Percentiles rank a stretch among this genome's conserved stretches.
These are phyloP conservation scores for Bullera alba DNA, from an alignment of 768 basidiomycete species.

Conservation along the genomic window DNA sequence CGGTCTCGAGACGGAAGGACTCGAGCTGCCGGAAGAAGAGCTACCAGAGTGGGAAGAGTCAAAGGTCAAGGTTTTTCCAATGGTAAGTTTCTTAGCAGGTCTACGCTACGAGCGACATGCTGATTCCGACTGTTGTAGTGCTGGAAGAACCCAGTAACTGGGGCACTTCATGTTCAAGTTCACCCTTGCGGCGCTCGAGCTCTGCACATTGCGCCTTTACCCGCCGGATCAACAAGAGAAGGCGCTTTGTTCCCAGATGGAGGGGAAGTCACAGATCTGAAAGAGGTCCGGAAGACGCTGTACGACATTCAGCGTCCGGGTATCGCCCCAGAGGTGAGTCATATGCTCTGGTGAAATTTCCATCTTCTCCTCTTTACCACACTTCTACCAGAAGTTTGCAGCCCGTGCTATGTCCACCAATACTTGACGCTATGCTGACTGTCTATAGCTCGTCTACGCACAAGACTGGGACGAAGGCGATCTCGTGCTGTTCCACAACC, in stretches of 20 bases:
- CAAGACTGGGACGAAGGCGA: slow-evolving; percentile 79
- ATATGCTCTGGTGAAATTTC: no score
- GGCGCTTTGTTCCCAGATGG: slow-evolving; percentile 78
- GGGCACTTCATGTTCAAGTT: slow-evolving; percentile 76
- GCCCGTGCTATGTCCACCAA: background rate
- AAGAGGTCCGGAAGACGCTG: slow-evolving; percentile 62
- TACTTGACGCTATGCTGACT: background rate
- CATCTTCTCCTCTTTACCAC: background rate
- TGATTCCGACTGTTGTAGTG: slow-evolving; percentile 48
- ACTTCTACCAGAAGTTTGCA: background rate
- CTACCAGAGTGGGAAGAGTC: slow-evolving; percentile 76
- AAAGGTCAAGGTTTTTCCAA: slow-evolving; percentile 64
- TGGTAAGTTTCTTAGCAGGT: slow-evolving; percentile 47
- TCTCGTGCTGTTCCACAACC: slow-evolving; percentile 78
- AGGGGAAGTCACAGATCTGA: slow-evolving; percentile 64
- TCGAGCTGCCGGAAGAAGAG: slow-evolving; percentile 60
- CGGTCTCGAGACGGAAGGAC: slow-evolving; percentile 70
- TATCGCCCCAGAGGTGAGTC: slow-evolving; percentile 67
- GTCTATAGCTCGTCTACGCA: slow-evolving; percentile 70
- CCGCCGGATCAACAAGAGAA: slow-evolving; percentile 47
- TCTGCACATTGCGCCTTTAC: slow-evolving; percentile 59
- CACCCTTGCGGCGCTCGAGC: slow-evolving; percentile 71
- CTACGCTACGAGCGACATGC: background rate
- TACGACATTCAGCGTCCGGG: slow-evolving; percentile 85
- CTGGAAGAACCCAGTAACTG: slow-evolving; percentile 89